These are phyloP conservation scores for Eimeria tenella DNA, from an alignment of 169 alveolate species.

Conservation along the genomic window DNA sequence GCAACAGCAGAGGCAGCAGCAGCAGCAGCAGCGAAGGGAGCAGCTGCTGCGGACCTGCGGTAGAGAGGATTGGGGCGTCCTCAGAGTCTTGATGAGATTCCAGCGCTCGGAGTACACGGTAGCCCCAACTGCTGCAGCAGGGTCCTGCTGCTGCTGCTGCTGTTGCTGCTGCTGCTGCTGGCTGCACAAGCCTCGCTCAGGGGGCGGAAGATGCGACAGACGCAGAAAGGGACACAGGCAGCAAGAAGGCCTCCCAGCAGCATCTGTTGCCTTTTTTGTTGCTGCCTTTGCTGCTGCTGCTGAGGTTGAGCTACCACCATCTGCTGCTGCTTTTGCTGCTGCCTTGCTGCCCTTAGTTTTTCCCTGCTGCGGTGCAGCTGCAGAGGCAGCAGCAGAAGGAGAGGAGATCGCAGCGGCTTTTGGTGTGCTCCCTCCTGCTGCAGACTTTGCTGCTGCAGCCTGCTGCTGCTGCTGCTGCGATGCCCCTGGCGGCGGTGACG, in stretches of 20 bases:
- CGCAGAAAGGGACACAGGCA: conserved; percentile 50
- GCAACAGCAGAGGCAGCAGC: conserved; percentile 23
- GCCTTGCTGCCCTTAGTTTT: conserved; percentile 32
- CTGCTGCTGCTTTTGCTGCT: conserved; percentile 50
- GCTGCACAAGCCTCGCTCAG: not conserved
- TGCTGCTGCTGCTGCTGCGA: conserved; percentile 43
- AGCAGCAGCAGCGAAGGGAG: not conserved
- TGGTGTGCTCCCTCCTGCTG: not conserved
- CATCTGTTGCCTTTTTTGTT: not conserved
- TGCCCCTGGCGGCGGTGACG: not conserved
- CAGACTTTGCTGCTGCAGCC: conserved; percentile 14
- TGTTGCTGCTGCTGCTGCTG: conserved; percentile 49
- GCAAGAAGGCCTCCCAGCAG: not conserved
- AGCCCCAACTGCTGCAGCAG: conserved; percentile 23
- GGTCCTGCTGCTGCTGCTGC: conserved; percentile 19
- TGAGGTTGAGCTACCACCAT: not conserved
- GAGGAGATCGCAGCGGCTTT: not conserved
- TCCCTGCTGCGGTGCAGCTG: conserved; percentile 20
- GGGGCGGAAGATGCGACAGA: conserved; percentile 49
- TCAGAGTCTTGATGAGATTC: conserved; percentile 20
- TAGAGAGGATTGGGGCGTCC: conserved; percentile 29
- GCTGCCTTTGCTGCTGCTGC: conserved; percentile 34
- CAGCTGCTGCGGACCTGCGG: conserved; percentile 17
- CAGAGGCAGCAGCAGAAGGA: conserved; percentile 27
- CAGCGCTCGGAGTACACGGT: conserved; percentile 21